Percentiles rank a stretch among this genome's conserved stretches.
Evolutionary conservation across 2,329 filamentous ascomycete genomes (phyloP).

Genomic region (Pseudogymnoascus pannorum): DNA sequence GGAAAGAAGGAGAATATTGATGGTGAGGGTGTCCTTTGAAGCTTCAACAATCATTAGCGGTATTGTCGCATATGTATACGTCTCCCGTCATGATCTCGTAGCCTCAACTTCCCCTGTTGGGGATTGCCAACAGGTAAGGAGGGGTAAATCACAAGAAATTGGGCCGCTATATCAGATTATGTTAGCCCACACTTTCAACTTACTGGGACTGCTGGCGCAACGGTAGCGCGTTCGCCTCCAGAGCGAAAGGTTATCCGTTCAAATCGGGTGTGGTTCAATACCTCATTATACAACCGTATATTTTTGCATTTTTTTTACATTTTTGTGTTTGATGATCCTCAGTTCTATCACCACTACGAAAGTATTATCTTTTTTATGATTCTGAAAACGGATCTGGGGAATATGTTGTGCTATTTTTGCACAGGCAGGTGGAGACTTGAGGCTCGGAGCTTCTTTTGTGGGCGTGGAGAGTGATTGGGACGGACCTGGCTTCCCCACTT

Average conservation of each 20-base stretch:
- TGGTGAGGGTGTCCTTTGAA: neutral
- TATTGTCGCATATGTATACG: neutral
- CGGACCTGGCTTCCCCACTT: neutral
- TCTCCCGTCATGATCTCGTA: neutral
- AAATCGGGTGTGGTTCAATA: slow-evolving; percentile 11
- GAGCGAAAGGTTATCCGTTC: slow-evolving; percentile 11
- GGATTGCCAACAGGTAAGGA: neutral
- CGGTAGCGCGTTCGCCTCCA: slow-evolving; percentile 11
- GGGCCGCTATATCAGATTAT: neutral
- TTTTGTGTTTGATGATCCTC: too few relatives aligned
- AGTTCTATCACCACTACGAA: neutral
- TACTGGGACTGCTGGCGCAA: slow-evolving; percentile 10
- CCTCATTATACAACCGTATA: slow-evolving; percentile 2
- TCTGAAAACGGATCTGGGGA: neutral
- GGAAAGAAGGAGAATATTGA: neutral
- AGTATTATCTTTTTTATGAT: neutral
- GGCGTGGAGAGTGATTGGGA: neutral
- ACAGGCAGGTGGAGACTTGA: neutral
- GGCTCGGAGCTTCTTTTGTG: neutral
- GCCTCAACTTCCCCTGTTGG: neutral
- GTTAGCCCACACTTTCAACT: neutral
- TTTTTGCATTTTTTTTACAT: neutral
- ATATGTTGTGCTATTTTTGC: neutral
- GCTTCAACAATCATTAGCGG: neutral
- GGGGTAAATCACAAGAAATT: neutral